Conservation (phyloP, 1,284 basidiomycete species). For the Megacollybia platyphylla region DNA sequence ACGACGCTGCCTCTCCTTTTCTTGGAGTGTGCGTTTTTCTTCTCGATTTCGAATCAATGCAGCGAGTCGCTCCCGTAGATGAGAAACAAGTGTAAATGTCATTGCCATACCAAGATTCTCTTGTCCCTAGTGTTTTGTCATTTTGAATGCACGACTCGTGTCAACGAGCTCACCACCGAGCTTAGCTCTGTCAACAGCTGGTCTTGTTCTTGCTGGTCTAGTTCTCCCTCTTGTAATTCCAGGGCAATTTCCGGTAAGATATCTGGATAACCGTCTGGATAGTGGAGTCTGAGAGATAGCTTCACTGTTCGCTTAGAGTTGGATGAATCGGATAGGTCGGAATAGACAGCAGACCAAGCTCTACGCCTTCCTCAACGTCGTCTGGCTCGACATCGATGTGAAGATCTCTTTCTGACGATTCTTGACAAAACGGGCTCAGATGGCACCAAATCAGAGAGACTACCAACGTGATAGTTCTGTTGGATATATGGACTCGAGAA, state of each 20-base stretch:
- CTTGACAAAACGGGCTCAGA: slow-evolving; percentile 52
- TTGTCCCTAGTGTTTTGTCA: slow-evolving; percentile 45
- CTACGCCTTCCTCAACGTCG: slow-evolving; percentile 47
- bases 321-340: slow-evolving; percentile 6
- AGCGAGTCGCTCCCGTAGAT: slow-evolving; percentile 73
- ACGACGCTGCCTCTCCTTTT: slow-evolving; percentile 57
- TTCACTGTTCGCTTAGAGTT: slow-evolving; percentile 43
- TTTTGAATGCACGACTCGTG: neutral
- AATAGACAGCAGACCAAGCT: slow-evolving; percentile 30
- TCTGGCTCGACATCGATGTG: slow-evolving; percentile 87
- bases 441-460: slow-evolving; percentile 13
- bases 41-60: slow-evolving; percentile 47
- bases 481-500: slow-evolving; percentile 92
- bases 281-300: slow-evolving; percentile 57
- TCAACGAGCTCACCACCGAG: slow-evolving; percentile 39
- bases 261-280: slow-evolving; percentile 31
- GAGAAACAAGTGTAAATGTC: slow-evolving; percentile 90
- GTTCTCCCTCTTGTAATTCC: slow-evolving; percentile 54
- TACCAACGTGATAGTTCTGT: slow-evolving; percentile 85
- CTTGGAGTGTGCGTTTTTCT: slow-evolving; percentile 47
- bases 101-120: slow-evolving; percentile 95
- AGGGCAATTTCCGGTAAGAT: slow-evolving; percentile 67
- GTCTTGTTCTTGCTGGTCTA: slow-evolving; percentile 52
- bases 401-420: slow-evolving; percentile 72
- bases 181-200: slow-evolving; percentile 48